A percentile compares a stretch with the other conserved stretches of the same genome.
Evolutionary conservation across 1,284 basidiomycete genomes (phyloP).

Genomic region (Ganoderma sinense): DNA sequence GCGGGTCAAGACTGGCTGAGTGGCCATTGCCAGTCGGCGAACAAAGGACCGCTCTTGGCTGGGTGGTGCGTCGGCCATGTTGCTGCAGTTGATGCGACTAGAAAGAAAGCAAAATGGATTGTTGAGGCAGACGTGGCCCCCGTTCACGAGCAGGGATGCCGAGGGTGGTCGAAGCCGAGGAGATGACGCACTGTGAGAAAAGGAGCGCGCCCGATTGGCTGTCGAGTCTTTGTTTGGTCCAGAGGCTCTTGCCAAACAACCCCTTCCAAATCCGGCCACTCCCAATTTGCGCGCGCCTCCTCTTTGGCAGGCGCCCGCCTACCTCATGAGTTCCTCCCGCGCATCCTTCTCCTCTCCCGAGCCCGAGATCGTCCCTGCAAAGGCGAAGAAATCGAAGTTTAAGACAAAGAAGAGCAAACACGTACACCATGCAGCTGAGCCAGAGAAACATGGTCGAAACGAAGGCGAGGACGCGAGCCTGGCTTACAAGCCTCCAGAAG

Average conservation of each 20-base stretch:
- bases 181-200: neutral
- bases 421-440: conserved; percentile 22
- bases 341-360: conserved; percentile 36
- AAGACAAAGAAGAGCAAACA: conserved; percentile 27
- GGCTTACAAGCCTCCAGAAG: conserved; percentile 62
- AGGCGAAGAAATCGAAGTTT: conserved; percentile 28
- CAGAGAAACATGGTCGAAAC: conserved; percentile 42
- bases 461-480: conserved; percentile 61
- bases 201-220: neutral
- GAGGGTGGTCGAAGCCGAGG: neutral
- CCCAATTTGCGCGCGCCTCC: conserved; percentile 16
- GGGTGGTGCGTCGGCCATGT: conserved; percentile 17
- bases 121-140: neutral
- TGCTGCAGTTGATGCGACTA: neutral
- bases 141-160: neutral
- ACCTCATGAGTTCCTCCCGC: conserved; percentile 31
- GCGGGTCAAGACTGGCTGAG: conserved; percentile 46
- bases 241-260: conserved; percentile 31
- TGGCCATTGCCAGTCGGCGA: conserved; percentile 23
- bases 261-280: conserved; percentile 21
- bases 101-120: neutral
- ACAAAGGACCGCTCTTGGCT: conserved; percentile 20
- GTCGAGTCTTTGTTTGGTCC: conserved; percentile 27
- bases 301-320: neutral
- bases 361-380: conserved; percentile 22